phyloP scores from a whole-genome alignment of 164 flowering plant species.

The grape (Vitis vinifera) region ASM3070453v1 NC_081811.1:4351501-4352000 shows the following conservation, averaged over 20 bases:
- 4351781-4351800: neutral
- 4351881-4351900: no score
- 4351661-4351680: conserved; percentile 41
- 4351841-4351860: neutral
- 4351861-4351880: no score
- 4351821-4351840: neutral
- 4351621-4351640: conserved; percentile 42
- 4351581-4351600: conserved; percentile 45
- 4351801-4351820: neutral
- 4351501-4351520: no score
- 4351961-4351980: no score
- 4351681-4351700: conserved; percentile 60
- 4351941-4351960: no score
- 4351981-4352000: no score
- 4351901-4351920: no score
- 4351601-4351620: conserved; percentile 25
- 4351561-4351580: conserved; percentile 11
- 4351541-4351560: neutral
- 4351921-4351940: no score
- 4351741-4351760: conserved; percentile 28
- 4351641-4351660: conserved; percentile 26
- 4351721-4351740: conserved; percentile 83
- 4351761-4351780: conserved; percentile 13
- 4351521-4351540: no score
- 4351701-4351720: conserved; percentile 78